A percentile compares a stretch with the other conserved stretches of the same genome.
phyloP scores from a whole-genome alignment of 2,329 filamentous ascomycete species.

The Botrytis porri region DNA sequence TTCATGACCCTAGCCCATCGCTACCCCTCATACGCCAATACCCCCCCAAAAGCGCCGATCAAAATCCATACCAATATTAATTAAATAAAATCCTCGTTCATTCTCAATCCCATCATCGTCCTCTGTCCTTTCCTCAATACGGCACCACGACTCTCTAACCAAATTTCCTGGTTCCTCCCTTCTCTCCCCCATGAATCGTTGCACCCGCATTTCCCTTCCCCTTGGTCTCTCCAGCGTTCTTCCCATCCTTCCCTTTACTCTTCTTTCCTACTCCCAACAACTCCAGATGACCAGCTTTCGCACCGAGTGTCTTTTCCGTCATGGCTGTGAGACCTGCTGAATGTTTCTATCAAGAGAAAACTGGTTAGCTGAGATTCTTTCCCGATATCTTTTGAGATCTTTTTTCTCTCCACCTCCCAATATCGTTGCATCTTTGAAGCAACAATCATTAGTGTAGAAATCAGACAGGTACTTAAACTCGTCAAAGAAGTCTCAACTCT shows the following conservation, averaged over 20 bases:
- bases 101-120: background rate
- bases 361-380: conserved; percentile 15
- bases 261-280: conserved; percentile 65
- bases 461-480: conserved; percentile 14
- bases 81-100: background rate
- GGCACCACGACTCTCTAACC: background rate
- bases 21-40: background rate
- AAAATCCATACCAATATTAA: background rate
- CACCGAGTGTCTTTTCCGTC: conserved; percentile 65
- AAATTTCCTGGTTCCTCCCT: conserved; percentile 6
- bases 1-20: background rate
- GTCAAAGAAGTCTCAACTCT: conserved; percentile 11
- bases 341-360: conserved; percentile 48
- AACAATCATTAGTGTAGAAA: background rate
- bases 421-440: background rate
- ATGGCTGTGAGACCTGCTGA: conserved; percentile 58
- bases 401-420: too few relatives aligned
- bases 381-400: background rate
- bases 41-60: background rate
- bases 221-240: conserved; percentile 35
- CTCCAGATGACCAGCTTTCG: conserved; percentile 68
- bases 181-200: conserved; percentile 35
- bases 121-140: too few relatives aligned
- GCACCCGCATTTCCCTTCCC: conserved; percentile 32
- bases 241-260: conserved; percentile 43